A percentile compares a stretch with the other conserved stretches of the same genome.
Evolutionary conservation across 768 basidiomycete species (phyloP).

Genomic region (Mrakia frigida): DNA sequence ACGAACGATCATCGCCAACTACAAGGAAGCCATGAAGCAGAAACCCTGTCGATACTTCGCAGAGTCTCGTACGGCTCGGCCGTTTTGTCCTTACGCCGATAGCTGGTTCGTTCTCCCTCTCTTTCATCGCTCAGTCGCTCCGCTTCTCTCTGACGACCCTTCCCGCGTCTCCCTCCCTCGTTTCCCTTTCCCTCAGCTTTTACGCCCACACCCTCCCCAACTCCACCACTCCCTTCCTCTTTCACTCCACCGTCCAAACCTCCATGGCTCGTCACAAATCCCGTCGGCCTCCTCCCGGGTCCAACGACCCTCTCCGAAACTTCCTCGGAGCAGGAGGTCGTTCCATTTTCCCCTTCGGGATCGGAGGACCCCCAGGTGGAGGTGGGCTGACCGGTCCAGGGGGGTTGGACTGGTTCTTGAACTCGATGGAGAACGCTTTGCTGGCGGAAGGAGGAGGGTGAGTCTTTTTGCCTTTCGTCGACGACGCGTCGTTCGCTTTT

Average conservation of each 20-base stretch:
- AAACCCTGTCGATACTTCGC: not conserved
- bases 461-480: too few species aligned
- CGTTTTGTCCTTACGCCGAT: not conserved
- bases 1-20: not conserved
- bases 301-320: not conserved
- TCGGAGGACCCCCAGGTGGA: not conserved
- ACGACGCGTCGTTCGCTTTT: too few species aligned
- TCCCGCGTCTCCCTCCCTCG: not conserved
- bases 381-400: not conserved
- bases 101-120: not conserved
- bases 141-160: not conserved
- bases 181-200: not conserved
- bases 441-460: not conserved
- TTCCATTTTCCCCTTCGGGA: not conserved
- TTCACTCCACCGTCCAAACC: not conserved
- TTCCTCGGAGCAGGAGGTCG: not conserved
- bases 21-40: not conserved
- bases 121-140: not conserved
- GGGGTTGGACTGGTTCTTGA: slow-evolving; percentile 7
- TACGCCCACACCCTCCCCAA: slow-evolving; percentile 7
- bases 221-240: not conserved
- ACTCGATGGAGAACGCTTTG: not conserved
- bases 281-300: not conserved
- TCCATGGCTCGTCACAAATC: slow-evolving; percentile 6
- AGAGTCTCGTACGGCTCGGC: not conserved